phyloP scores from a whole-genome alignment of 2,329 filamentous ascomycete species.

The Neofusicoccum cordaticola region DNA sequence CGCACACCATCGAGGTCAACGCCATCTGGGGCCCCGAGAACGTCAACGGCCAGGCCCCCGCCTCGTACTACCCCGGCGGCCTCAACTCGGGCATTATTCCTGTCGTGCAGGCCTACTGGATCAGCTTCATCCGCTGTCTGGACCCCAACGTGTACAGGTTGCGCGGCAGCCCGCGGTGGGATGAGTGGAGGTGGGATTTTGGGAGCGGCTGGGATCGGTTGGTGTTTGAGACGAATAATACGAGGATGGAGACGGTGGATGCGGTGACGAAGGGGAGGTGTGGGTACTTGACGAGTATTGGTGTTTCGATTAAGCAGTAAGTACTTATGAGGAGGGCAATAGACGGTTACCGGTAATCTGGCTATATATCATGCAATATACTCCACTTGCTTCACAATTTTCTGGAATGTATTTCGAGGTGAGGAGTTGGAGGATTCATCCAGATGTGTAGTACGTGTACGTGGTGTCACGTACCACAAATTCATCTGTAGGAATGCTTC shows the following conservation, averaged over 20 bases:
- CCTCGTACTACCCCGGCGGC: slow-evolving; percentile 53
- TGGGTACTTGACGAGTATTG: slow-evolving; percentile 10
- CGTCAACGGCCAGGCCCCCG: slow-evolving; percentile 48
- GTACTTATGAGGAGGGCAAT: too few species aligned
- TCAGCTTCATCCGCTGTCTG: slow-evolving; percentile 65
- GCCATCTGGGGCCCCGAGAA: slow-evolving; percentile 67
- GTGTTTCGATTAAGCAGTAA: slow-evolving; percentile 6
- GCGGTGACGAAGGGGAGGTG: neutral
- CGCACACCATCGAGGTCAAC: slow-evolving; percentile 64
- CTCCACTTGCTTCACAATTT: too few species aligned
- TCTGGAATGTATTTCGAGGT: too few species aligned
- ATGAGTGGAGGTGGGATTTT: slow-evolving; percentile 36
- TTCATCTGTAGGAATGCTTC: too few species aligned
- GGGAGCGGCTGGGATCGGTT: slow-evolving; percentile 29
- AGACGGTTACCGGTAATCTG: too few species aligned
- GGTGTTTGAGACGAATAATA: slow-evolving; percentile 39
- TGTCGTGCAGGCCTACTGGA: slow-evolving; percentile 69
- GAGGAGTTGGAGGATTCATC: too few species aligned
- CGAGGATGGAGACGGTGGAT: slow-evolving; percentile 38
- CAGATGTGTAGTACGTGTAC: too few species aligned
- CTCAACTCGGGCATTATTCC: slow-evolving; percentile 58
- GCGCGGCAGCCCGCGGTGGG: slow-evolving; percentile 52
- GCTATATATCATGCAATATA: too few species aligned
- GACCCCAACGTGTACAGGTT: slow-evolving; percentile 62
- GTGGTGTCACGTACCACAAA: too few species aligned